Evolutionary conservation across 2,329 filamentous ascomycete genomes (phyloP).

Genomic region (Colletotrichum spaethianum): DNA sequence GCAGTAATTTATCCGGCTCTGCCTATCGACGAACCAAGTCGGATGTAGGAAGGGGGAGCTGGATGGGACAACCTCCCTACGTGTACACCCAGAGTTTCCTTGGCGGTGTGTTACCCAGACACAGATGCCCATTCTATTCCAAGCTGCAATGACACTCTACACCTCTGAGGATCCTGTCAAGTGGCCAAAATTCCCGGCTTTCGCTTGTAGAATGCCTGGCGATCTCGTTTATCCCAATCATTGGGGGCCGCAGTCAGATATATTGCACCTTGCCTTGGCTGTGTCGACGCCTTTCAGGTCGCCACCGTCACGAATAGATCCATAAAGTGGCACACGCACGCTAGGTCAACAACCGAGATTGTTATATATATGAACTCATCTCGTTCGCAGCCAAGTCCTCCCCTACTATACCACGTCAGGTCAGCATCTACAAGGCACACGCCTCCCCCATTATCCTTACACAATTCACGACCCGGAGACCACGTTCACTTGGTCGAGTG

Average conservation of each 20-base stretch:
- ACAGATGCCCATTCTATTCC: not conserved
- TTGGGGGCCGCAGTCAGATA: not conserved
- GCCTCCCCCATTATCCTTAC: not conserved
- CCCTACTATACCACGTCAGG: too few relatives aligned
- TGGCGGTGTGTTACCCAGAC: slow-evolving; percentile 2
- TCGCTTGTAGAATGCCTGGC: not conserved
- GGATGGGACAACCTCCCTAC: not conserved
- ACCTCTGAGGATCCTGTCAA: not conserved
- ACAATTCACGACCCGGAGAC: not conserved
- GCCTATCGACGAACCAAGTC: not conserved
- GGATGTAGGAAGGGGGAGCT: not conserved
- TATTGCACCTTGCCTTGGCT: slow-evolving; percentile 12
- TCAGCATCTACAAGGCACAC: not conserved
- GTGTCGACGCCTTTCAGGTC: not conserved
- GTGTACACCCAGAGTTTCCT: not conserved
- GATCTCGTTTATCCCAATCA: not conserved
- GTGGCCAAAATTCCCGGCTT: too few relatives aligned
- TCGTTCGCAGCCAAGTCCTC: not conserved
- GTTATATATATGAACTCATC: slow-evolving; percentile 30
- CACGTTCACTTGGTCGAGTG: not conserved
- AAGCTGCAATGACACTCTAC: not conserved
- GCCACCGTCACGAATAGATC: slow-evolving; percentile 6
- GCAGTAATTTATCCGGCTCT: not conserved
- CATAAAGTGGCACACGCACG: not conserved
- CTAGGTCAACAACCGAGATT: slow-evolving; percentile 20